Conservation (phyloP, 2,329 filamentous ascomycete genomes). For the Cladosporium phlei region DNA sequence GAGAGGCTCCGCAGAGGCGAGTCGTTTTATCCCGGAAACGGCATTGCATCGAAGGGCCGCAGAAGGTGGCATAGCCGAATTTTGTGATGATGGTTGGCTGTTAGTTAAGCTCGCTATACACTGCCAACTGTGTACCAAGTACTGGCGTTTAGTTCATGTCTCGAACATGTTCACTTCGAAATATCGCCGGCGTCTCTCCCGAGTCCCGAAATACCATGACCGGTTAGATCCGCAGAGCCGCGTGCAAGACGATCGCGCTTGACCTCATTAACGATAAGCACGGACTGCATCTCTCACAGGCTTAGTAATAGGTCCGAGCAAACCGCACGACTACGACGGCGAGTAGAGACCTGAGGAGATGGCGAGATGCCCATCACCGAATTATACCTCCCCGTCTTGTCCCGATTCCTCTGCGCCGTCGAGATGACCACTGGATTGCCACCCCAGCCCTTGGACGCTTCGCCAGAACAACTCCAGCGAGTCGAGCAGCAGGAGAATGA, state of each 20-base stretch:
- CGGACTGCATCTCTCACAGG: conserved; percentile 1
- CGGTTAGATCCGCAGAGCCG: conserved; percentile 9
- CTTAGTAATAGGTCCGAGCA: conserved; percentile 5
- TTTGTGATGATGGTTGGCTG: no score
- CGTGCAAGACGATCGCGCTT: neutral
- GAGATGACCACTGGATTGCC: conserved; percentile 35
- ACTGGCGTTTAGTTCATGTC: no score
- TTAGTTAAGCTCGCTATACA: no score
- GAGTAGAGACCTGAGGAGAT: no score
- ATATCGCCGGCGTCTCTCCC: no score
- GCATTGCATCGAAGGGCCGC: neutral
- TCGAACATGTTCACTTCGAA: neutral
- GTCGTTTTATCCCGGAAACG: neutral
- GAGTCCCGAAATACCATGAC: no score
- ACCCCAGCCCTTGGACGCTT: conserved; percentile 32
- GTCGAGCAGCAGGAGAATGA: conserved; percentile 24
- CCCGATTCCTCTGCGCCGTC: conserved; percentile 35
- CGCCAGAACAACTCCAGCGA: conserved; percentile 23
- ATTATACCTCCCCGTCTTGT: conserved; percentile 35
- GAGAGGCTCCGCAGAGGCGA: conserved; percentile 4
- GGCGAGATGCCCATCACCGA: conserved; percentile 33
- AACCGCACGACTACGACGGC: neutral
- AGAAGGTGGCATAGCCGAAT: neutral
- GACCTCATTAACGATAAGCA: conserved; percentile 5
- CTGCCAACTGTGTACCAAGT: no score